Base-by-base conservation (phyloP, 305 asterid species). In the Solanum chacoense region DNA sequence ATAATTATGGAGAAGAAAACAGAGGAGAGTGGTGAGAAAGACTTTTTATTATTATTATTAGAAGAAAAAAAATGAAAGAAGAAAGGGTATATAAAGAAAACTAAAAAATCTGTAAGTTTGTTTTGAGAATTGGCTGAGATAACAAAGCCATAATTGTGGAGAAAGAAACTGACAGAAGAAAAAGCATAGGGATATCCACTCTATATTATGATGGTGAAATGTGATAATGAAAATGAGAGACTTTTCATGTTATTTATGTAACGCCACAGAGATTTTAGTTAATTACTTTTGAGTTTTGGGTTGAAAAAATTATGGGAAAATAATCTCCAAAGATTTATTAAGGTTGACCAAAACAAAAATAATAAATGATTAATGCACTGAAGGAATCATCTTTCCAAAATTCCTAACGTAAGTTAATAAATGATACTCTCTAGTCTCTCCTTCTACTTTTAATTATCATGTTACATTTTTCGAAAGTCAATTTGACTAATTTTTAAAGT, bases 1-100 rank as follows among this genome's bases (percentile, higher is more conserved):
- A 91, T 91, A 36, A 79, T 26, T 77, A 34, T 79, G 67, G 45
- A 79, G 7, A 78, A n/a, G 85, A 80, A 40, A 40, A 79, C 13
- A 26, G 24, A 24, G 13, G 65, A n/a, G 65, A 32, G 67, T 4
- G 67, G 36, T 38, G 65, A 24, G 18, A 78, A 13, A 79, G 63
- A 14, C 8, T 4, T 31, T 78, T 50, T 32, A 4, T 42, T 12
- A 38, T 50, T 8, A 22, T 11, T 37, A 78, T 37, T 38, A 10
- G 5, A 5, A 32, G 22, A 76, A 11, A 76, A 3, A 40, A 28
- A 14, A 42, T 40, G 8, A 26, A 79, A 14, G 8, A 79, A 40
- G 8, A 28, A 42, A 40, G 28, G 67, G 85, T 79, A 79, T 79
- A 8, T 40, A 28, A 5, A 42, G 71, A 42, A 28, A 14, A 45